Conservation (phyloP, 768 basidiomycete genomes). For the Phanerochaete sordida region DNA sequence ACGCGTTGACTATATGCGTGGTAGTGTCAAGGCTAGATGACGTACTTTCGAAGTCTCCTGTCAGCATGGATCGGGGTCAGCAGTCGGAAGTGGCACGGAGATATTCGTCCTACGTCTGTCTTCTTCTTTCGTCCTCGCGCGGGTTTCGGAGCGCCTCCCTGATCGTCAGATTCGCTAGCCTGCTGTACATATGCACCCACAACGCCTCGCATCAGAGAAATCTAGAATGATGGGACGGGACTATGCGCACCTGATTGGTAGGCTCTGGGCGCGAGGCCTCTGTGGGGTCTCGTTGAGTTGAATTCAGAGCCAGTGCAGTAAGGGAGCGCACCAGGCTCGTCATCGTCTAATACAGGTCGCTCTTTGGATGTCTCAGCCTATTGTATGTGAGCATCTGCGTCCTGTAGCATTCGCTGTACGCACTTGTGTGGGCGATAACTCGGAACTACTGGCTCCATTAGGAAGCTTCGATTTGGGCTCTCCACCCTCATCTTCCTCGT, state of each 20-base stretch:
- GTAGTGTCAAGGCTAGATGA: not conserved
- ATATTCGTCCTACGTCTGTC: not conserved
- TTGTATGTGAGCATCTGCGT: not conserved
- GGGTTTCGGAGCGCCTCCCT: not conserved
- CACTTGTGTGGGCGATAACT: not conserved
- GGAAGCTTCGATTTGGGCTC: not conserved
- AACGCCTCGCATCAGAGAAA: not conserved
- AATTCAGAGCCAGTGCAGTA: not conserved
- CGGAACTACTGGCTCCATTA: not conserved
- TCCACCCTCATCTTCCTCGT: conserved; percentile 8
- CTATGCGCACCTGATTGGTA: not conserved
- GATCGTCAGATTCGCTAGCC: not conserved
- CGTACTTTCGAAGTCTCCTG: not conserved
- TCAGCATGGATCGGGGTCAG: not conserved
- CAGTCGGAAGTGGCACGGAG: not conserved
- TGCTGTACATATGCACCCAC: not conserved
- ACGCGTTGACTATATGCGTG: not conserved
- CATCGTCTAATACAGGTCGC: not conserved
- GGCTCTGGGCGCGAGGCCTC: not conserved
- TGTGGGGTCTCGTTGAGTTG: not conserved
- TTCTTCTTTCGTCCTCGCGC: not conserved
- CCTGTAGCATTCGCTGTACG: no score
- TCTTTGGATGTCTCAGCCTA: not conserved
- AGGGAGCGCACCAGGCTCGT: not conserved
- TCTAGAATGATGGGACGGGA: not conserved